Evolutionary conservation across 331 rosid genomes (phyloP).

Genomic region (Malus hybrid): DNA sequence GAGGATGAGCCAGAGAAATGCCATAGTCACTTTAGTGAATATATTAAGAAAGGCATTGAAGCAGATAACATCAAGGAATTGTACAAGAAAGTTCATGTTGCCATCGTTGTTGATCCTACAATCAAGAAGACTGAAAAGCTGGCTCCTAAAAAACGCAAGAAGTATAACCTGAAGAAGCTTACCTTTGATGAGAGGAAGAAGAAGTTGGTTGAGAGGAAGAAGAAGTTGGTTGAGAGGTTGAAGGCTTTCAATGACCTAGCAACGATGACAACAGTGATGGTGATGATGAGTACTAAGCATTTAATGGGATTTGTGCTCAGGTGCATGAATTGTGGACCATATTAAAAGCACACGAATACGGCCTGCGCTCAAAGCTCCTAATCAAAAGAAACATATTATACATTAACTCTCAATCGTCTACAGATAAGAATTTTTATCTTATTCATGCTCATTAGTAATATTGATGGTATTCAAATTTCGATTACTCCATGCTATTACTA

Average conservation of each 20-base stretch:
- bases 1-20: conserved; percentile 85
- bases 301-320: neutral
- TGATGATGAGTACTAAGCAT: conserved; percentile 24
- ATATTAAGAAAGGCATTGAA: conserved; percentile 52
- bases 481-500: too few relatives aligned
- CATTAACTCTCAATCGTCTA: too few relatives aligned
- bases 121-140: conserved; percentile 42
- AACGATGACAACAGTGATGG: conserved; percentile 31
- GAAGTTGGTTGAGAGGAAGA: conserved; percentile 48
- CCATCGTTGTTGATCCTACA: conserved; percentile 55
- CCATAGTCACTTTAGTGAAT: conserved; percentile 58
- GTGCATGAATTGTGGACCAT: neutral
- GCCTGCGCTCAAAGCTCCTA: too few relatives aligned
- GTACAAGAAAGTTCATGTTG: conserved; percentile 70
- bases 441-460: too few relatives aligned
- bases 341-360: too few relatives aligned
- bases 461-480: too few relatives aligned
- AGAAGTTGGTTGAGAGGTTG: conserved; percentile 42
- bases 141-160: conserved; percentile 51
- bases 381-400: too few relatives aligned
- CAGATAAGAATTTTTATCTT: too few relatives aligned
- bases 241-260: conserved; percentile 55
- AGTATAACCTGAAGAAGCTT: conserved; percentile 70
- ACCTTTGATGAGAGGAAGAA: conserved; percentile 70
- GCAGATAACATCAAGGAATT: conserved; percentile 52